Evolutionary conservation across 2,329 filamentous ascomycete genomes (phyloP).

Genomic region (Claviceps sp.): DNA sequence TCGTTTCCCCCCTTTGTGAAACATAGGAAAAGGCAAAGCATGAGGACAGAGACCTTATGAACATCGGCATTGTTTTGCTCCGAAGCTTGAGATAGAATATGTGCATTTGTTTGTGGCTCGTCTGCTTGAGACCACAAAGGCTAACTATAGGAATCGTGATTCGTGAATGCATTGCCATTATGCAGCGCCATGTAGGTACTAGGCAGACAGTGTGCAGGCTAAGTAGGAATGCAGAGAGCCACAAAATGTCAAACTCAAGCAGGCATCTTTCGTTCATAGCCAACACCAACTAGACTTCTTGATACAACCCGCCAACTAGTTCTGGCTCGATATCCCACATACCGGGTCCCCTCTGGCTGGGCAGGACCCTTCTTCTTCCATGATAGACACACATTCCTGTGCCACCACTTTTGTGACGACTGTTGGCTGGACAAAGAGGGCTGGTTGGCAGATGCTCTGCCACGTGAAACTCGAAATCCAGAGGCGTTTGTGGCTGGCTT

Average conservation of each 20-base stretch:
- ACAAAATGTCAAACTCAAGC: neutral
- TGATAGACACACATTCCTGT: slow-evolving; percentile 38
- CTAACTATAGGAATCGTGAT: no score
- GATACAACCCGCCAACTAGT: neutral
- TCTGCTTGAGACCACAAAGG: no score
- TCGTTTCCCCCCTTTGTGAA: no score
- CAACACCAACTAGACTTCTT: neutral
- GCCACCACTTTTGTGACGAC: slow-evolving; percentile 28
- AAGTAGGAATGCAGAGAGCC: no score
- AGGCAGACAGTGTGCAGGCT: neutral
- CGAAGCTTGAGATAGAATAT: no score
- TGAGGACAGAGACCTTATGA: no score
- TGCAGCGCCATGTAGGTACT: neutral
- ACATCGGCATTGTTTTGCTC: no score
- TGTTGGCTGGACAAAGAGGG: slow-evolving; percentile 37
- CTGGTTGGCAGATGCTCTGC: slow-evolving; percentile 38
- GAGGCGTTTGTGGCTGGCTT: slow-evolving; percentile 1
- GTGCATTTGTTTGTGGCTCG: no score
- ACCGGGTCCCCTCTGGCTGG: slow-evolving; percentile 1
- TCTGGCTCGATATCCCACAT: neutral
- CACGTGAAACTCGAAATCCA: slow-evolving; percentile 32
- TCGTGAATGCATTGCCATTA: no score
- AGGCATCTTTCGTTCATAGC: neutral
- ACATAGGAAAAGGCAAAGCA: no score
- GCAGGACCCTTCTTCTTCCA: slow-evolving; percentile 20